Conservation (phyloP, 306 rosid genomes). For the Senna siamea region DNA sequence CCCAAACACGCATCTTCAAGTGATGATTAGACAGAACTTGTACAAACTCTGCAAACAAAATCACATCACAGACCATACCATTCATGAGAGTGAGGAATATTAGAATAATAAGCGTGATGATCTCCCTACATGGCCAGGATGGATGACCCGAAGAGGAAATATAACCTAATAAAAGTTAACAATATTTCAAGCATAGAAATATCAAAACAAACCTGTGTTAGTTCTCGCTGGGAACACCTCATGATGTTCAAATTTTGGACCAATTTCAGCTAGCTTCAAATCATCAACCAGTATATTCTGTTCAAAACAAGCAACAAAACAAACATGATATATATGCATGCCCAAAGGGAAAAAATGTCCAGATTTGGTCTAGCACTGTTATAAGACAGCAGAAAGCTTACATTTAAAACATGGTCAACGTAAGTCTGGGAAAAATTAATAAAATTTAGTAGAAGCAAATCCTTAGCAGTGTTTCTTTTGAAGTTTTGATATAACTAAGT, state of each 20-base stretch:
- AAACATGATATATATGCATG: constrained; percentile 8
- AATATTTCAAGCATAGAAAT: constrained; percentile 26
- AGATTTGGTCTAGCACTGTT: constrained; percentile 5
- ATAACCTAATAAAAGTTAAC: constrained; percentile 1
- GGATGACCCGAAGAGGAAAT: background rate
- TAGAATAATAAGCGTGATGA: constrained; percentile 2
- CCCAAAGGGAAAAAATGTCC: constrained; percentile 10
- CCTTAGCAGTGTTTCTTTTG: background rate
- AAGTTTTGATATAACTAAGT: constrained; percentile 18
- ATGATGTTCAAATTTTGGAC: constrained; percentile 90
- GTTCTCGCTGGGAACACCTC: constrained; percentile 92
- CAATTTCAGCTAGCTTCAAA: constrained; percentile 78
- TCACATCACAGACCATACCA: constrained; percentile 8
- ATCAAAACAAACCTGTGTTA: constrained; percentile 72
- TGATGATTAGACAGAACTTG: constrained; percentile 79
- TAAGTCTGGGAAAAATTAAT: background rate
- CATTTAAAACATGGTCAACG: constrained; percentile 3
- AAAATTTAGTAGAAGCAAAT: constrained; percentile 4
- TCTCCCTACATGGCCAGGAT: background rate
- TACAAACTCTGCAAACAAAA: constrained; percentile 76
- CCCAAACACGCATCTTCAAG: constrained; percentile 98
- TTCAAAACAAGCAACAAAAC: constrained; percentile 38
- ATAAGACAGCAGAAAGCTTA: background rate
- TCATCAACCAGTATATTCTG: constrained; percentile 88
- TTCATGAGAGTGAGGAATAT: background rate